Conservation (phyloP, 805 yeast species). For the Yamadazyma tumulicola region DNA sequence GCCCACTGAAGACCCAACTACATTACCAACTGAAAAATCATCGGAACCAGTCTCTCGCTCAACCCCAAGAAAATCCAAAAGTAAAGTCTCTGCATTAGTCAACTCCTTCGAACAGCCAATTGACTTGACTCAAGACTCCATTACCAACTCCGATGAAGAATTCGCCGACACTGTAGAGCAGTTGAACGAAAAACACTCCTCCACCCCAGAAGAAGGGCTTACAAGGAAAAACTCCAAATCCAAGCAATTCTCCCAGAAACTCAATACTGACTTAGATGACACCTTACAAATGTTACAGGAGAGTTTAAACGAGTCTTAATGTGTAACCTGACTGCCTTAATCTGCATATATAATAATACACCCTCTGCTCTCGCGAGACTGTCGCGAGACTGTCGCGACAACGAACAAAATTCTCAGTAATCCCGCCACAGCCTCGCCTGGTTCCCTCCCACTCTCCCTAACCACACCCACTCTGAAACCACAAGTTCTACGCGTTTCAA, state of each 20-base stretch:
- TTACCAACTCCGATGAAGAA: conserved; percentile 10
- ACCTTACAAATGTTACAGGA: conserved; percentile 40
- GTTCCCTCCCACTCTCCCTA: too few relatives aligned
- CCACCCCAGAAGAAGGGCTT: conserved; percentile 7
- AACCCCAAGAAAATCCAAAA: conserved; percentile 1
- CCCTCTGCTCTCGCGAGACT: too few relatives aligned
- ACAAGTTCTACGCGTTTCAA: too few relatives aligned
- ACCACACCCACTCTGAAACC: too few relatives aligned
- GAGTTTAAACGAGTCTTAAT: conserved; percentile 26
- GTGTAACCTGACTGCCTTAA: too few relatives aligned
- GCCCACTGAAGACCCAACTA: not conserved
- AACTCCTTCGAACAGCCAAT: conserved; percentile 4
- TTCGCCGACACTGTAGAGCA: conserved; percentile 14
- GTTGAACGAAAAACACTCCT: not conserved
- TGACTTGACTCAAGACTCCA: conserved; percentile 2
- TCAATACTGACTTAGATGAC: conserved; percentile 32
- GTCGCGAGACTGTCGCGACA: too few relatives aligned
- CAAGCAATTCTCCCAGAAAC: conserved; percentile 30
- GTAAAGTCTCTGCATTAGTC: conserved; percentile 4
- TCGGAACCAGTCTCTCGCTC: not conserved
- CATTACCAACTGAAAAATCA: not conserved
- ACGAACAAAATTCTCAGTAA: too few relatives aligned
- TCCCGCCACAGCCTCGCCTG: too few relatives aligned
- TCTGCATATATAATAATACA: too few relatives aligned
- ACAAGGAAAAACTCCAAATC: conserved; percentile 28